phyloP scores from a whole-genome alignment of 805 yeast species.

The Metschnikowia vanudenii region DNA sequence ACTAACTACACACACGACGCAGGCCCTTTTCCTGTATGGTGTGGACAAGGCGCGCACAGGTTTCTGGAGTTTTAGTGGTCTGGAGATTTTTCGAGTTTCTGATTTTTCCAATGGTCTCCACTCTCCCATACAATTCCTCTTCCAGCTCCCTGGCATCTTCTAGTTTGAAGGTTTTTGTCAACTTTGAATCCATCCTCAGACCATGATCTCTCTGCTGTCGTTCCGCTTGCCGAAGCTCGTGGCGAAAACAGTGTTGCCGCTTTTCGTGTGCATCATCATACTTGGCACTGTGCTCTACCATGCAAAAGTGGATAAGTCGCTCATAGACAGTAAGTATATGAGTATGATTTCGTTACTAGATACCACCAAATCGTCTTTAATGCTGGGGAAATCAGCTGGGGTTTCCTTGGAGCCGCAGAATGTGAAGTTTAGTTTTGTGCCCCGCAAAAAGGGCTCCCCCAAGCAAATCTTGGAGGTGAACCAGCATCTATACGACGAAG shows the following conservation, averaged over 20 bases:
- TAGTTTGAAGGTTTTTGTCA: neutral
- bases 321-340: conserved; percentile 9
- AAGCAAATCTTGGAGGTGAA: conserved; percentile 39
- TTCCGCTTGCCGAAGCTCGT: conserved; percentile 11
- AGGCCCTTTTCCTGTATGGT: too few species aligned
- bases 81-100: too few species aligned
- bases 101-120: too few species aligned
- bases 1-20: too few species aligned
- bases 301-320: conserved; percentile 9
- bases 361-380: neutral
- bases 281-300: conserved; percentile 7
- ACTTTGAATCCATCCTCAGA: neutral
- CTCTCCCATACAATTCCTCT: too few species aligned
- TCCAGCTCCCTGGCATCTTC: too few species aligned
- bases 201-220: conserved; percentile 13
- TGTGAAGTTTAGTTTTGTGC: conserved; percentile 35
- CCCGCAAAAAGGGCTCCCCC: conserved; percentile 29
- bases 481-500: conserved; percentile 34
- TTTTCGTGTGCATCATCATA: conserved; percentile 2
- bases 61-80: too few species aligned
- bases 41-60: too few species aligned
- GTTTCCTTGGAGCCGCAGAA: conserved; percentile 22
- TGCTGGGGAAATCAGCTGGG: conserved; percentile 1
- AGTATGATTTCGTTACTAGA: conserved; percentile 8
- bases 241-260: conserved; percentile 9